A percentile compares a stretch with the other conserved stretches of the same genome.
Evolutionary conservation across 306 rosid genomes (phyloP).

Genomic region (Morella rubra): DNA sequence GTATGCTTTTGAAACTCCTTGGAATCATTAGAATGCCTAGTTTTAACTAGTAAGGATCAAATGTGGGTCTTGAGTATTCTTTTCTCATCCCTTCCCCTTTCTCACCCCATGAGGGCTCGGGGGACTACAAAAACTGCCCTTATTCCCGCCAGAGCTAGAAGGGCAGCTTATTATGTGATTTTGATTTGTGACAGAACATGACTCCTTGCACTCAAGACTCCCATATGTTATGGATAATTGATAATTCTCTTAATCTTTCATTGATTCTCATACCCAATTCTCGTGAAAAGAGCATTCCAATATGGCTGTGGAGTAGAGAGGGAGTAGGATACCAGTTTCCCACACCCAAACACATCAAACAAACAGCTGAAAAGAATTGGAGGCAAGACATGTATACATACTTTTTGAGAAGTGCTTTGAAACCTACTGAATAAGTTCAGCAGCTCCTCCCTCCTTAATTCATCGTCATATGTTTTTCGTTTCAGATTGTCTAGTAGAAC

Average conservation of each 20-base stretch:
- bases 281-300: constrained; percentile 6
- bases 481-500: constrained; percentile 85
- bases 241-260: neutral
- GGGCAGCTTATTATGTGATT: constrained; percentile 19
- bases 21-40: too few relatives aligned
- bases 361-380: constrained; percentile 14
- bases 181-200: constrained; percentile 17
- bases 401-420: constrained; percentile 63
- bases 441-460: constrained; percentile 88
- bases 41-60: too few relatives aligned
- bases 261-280: constrained; percentile 13
- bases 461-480: constrained; percentile 90
- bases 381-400: constrained; percentile 24
- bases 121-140: too few relatives aligned
- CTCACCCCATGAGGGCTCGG: too few relatives aligned
- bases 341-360: constrained; percentile 4
- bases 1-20: too few relatives aligned
- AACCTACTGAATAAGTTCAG: constrained; percentile 72
- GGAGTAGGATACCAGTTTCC: neutral
- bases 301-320: neutral
- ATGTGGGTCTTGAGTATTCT: too few relatives aligned
- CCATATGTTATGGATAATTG: neutral
- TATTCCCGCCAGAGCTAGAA: constrained; percentile 7
- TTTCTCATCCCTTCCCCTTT: too few relatives aligned
- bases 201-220: constrained; percentile 9